Evolutionary conservation across 805 yeast genomes (phyloP), one percentile per base, ranked within the genome.

Genomic region (Saccharomycopsis synnaedendra): DNA sequence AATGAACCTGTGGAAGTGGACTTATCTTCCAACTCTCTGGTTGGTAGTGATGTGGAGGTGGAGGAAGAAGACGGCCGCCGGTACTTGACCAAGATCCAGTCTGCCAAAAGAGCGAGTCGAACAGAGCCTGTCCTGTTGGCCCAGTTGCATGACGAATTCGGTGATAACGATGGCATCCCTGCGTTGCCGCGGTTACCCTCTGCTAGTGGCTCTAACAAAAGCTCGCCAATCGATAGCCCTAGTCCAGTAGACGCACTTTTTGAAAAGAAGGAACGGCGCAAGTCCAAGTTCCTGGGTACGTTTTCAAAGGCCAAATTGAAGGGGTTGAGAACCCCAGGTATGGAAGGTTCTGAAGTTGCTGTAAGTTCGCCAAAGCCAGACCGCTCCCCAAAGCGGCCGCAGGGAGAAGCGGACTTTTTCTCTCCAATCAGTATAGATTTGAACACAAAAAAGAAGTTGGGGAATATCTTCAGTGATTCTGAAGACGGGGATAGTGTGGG

Each of bases 41-140:
- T 46, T 43, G 39, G n/a, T 34, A 38, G 42, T 42, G 47, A 45
- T 27, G 41, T 51, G 19, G 48, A 45, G 6, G 52, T 51, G 28
- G 54, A 49, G 31, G 54, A 51, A 42, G 54, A 51, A 27, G 50
- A 51, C 34, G 45, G 45, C n/a, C 50, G 40, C 10, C 45, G 44
- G 38, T 51, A 49, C 31, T 47, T 50, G 46, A 44, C 45, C n/a
- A 45, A 41, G 31, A 44, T 44, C 29, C 44, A 40, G n/a, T 45
- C 48, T 8, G 28, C 28, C 9, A 45, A 40, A 29, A 39, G 35
- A 32, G 32, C 32, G 7, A 28, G 29, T 27, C 8, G 8, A 10
- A 41, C 42, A n/a, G 10, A 30, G 27, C 19, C 19, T 19, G 19
- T 19, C 2, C 36, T 29, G 11, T 42, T 32, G 11, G 29, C 11